Evolutionary conservation across 179 eudicot genomes (phyloP).

Genomic region (Nepenthes alata): DNA sequence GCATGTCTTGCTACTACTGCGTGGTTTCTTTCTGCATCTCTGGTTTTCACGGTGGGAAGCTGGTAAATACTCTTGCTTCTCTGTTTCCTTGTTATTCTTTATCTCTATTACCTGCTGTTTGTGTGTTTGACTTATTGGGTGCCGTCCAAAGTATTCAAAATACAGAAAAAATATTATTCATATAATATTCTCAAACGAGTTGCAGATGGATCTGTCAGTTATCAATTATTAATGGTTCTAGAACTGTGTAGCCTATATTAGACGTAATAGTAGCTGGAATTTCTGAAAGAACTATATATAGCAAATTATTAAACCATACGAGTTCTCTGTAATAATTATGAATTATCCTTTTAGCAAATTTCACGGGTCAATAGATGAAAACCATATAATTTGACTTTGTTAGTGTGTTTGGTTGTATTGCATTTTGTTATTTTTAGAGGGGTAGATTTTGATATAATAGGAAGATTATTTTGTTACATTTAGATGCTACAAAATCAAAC

Average conservation of each 20-base stretch:
- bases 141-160: neutral
- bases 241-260: neutral
- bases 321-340: neutral
- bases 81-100: neutral
- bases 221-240: neutral
- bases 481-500: too few relatives aligned
- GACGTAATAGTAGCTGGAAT: neutral
- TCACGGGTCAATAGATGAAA: too few relatives aligned
- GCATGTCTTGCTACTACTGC: too few relatives aligned
- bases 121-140: neutral
- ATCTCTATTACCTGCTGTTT: conserved; percentile 5
- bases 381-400: too few relatives aligned
- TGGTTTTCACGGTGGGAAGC: too few relatives aligned
- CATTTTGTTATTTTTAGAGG: too few relatives aligned
- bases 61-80: too few relatives aligned
- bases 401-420: too few relatives aligned
- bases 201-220: neutral
- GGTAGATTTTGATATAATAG: too few relatives aligned
- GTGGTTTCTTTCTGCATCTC: too few relatives aligned
- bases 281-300: neutral
- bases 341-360: neutral
- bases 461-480: too few relatives aligned
- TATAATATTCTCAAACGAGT: neutral
- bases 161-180: neutral
- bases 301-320: neutral